Evolutionary conservation across 495 filamentous ascomycete species (phyloP), one percentile per base, ranked within the genome.

Genomic region (Daldinia concentrica): DNA sequence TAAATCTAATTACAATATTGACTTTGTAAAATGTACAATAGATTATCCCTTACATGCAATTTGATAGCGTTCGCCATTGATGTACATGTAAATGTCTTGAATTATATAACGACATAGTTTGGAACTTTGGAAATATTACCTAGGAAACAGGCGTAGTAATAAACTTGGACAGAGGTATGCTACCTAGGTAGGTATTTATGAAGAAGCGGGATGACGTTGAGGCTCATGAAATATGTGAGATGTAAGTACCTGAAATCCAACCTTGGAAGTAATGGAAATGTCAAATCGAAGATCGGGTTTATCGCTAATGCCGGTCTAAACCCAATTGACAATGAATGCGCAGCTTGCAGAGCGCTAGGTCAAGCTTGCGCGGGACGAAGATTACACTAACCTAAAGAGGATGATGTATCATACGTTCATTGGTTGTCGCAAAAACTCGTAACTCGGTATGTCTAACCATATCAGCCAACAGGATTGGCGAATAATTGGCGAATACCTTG

Each of bases 321-420:
- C 60, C 24, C 43, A 27, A 58, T 56, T 45, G 34, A 60, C 17
- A 6, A 70, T 41, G 39, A 48, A 45, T 22, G 57, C n/a, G 37
- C 41, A 51, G 43, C 68, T 17, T 64, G 51, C 52, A 57, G 41
- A 41, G 63, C 50, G 62, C 68, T 66, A 68, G 19, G 57, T 37
- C 17, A 41, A 62, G 66, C 66, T 54, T 54, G 62, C 61, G 65
- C 65, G 57, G 71, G 66, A 62, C 58, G 57, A n/a, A 43, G 15
- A 62, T 30, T 26, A 8, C 24, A n/a, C 71, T 73, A 73, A 66
- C 62, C 71, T 2, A 3, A 55, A 58, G 59, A 17, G 4, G 71
- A 54, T 8, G 24, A 26, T 66, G 30, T 24, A 63, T 73, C 66
- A 17, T 66, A 73, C 37, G 71, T 73, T 73, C 62, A 73, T 73